Evolutionary conservation across 441 rosid genomes (phyloP), one percentile per base, ranked within the genome.

Genomic region (Monsonia emarginata): DNA sequence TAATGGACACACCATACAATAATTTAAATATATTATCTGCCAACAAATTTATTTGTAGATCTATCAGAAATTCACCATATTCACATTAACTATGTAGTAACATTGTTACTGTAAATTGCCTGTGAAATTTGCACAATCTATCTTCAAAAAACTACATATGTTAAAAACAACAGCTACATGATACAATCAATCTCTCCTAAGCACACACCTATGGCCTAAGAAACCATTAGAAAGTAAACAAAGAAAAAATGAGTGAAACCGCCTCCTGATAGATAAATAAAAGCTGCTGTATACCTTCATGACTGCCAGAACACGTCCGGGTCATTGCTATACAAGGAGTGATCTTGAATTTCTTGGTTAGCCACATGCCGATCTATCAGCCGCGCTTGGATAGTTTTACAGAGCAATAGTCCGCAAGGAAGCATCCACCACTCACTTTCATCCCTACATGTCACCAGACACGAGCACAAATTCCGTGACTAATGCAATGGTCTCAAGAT

Each of bases 341-440:
- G 94, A 78, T 95, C 98, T 82, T 95, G 99, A 72, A 95, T 95
- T 85, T 92, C 99, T 79, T 90, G 86, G 78, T 95, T 90, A 0
- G 96, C 97, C 48, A 92, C 85, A 72, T 92, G 99, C 85, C 98
- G 85, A 69, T 95, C 93, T 74, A 92, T 80, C 62, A 92, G 97
- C 74, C 90, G 97, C 5, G 99, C 86, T 65, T 95, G 99, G 64
- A 92, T 75, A 63, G 85, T 79, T 80, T 95, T 95, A 82, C 98
- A 95, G 22, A 90, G 61, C 62, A 95, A 95, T 74, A 95, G 79
- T 48, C 92, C 97, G n/a, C 84, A 93, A 16, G 99, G 99, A 75
- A 95, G 90, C 68, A 95, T 83, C 99, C 99, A 92, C 97, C 99
- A 90, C 77, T 92, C 99, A 68, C 95, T 90, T 72, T 95, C 99